phyloP scores from a whole-genome alignment of 1,284 basidiomycete genomes.

The Rhizopogon parksii region DNA sequence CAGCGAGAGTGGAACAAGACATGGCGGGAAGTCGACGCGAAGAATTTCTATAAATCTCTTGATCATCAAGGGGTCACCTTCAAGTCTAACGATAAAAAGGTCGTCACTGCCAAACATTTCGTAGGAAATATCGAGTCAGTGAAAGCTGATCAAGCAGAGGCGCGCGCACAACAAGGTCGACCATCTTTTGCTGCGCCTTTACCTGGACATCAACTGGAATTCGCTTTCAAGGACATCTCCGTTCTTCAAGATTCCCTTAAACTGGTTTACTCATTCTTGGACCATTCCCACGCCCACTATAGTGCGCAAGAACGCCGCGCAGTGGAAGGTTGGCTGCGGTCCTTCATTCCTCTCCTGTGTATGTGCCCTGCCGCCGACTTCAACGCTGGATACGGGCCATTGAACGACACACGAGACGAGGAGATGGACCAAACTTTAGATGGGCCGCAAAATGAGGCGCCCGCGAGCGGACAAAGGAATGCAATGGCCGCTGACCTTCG shows the following conservation, averaged over 20 bases:
- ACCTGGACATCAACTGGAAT: slow-evolving; percentile 71
- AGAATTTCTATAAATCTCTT: slow-evolving; percentile 96
- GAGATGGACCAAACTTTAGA: slow-evolving; percentile 35
- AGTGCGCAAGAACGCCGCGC: slow-evolving; percentile 72
- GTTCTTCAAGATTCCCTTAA: slow-evolving; percentile 87
- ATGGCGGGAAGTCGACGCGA: slow-evolving; percentile 94
- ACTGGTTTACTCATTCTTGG: slow-evolving; percentile 86
- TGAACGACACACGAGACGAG: slow-evolving; percentile 47
- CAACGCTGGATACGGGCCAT: slow-evolving; percentile 62
- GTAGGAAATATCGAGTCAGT: slow-evolving; percentile 82
- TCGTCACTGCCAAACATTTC: slow-evolving; percentile 85
- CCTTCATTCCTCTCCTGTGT: slow-evolving; percentile 82
- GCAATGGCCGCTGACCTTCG: slow-evolving; percentile 65
- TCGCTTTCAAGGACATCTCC: slow-evolving; percentile 69
- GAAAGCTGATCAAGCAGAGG: slow-evolving; percentile 62
- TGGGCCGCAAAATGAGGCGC: slow-evolving; percentile 38
- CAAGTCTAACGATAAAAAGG: slow-evolving; percentile 96
- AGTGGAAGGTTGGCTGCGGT: slow-evolving; percentile 80
- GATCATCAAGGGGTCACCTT: slow-evolving; percentile 95
- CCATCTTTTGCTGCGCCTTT: slow-evolving; percentile 39
- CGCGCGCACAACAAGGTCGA: slow-evolving; percentile 34
- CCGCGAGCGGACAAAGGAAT: slow-evolving; percentile 35
- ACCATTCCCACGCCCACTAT: slow-evolving; percentile 74
- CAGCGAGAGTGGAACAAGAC: slow-evolving; percentile 96
- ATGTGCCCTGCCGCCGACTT: slow-evolving; percentile 74